Base-by-base conservation (phyloP, 2,329 filamentous ascomycete genomes). In the Ceratocystiopsis sp. region DNA sequence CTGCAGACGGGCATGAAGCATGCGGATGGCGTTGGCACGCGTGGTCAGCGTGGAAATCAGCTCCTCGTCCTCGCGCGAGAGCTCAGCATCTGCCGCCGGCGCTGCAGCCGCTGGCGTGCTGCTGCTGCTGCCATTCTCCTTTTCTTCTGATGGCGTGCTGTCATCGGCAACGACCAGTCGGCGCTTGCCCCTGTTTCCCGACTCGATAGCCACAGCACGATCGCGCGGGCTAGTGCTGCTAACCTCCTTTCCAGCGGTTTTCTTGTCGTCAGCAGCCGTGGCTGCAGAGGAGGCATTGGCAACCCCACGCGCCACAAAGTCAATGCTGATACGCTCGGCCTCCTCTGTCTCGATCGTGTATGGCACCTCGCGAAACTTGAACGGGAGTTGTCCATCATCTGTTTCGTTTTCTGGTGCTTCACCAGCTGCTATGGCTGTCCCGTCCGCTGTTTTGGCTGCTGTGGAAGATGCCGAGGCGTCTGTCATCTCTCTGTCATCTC, bases 281-380 rank as follows among this genome's bases (percentile, higher is more conserved):
- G 32, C 19, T 11, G 40, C 19, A 7, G 45, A 64, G 12, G 81
- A 78, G 19, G 86, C 87, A 54, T 84, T 89, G 40, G 83, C 84
- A 39, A 82, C 83, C 35, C 83, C 84, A 42, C 80, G 78, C 1
- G 89, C 87, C 17, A 98, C 81, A 51, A 87, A 93, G 60, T 95
- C 86, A 54, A 98, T 84, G 52, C 84, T 83, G 51, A 98, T 96
- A 86, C 95, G 95, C 61, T 98, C 91, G 1, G 87, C 87, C 59
- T 96, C 87, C 11, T 84, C 85, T 0, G 87, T 94, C 62, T 96
- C 91, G 2, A 96, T 78, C 0, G 80, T 80, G 59, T 91, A 96
- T 2, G 80, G 75, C 11, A 96, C 62, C 55, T 93, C 81, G 46
- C 80, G 75, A 61, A 96, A 96, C 54, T 75, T 80, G 47, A 91